Base-by-base conservation (phyloP, 2,329 filamentous ascomycete species). In the Triangularia verruculosa region DNA sequence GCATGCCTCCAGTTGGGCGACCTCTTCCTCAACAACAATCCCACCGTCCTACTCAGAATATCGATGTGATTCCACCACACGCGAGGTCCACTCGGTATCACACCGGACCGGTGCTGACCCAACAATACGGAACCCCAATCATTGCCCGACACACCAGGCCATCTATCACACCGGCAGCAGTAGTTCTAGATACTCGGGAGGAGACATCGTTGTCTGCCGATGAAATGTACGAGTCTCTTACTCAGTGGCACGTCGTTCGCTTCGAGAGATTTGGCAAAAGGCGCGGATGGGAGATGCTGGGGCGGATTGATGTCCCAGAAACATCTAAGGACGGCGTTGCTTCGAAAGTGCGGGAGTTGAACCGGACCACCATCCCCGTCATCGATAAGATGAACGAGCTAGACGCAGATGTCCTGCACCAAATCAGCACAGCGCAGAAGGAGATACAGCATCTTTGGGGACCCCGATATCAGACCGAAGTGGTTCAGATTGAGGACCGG, bases 401-500 rank as follows among this genome's bases (percentile, higher is more conserved):
- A 25, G 72, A 69, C 2, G 63, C 73, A 0, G 66, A 70, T 1
- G 74, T 82, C 22, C 77, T 78, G 63, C 70, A 71, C 2, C 82
- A 83, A 61, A 68, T 84, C 8, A 78, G 82, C 60, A 65, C 58
- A 11, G 75, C 76, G 0, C 73, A 77, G 34, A 69, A 75, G 6
- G 67, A 73, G 1, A 72, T 83, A 9, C 70, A 73, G 15, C 34
- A 60, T 1, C 39, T 43, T 4, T 79, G 83, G 2, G 79, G 83
- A 39, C 61, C 52, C 1, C 75, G 76, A 5, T 83, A 74, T 62
- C 69, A 74, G 25, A 79, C 78, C 64, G 72, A 73, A 15, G 70
- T 84, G 4, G 78, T 72, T 13, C 82, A 84, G 69, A 70, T 84
- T 6, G 77, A 82, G 39, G 76, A 76, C 25, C 73, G 77, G 61